Base-by-base conservation (phyloP, 2,329 filamentous ascomycete species). In the Aschersonia sp. region DNA sequence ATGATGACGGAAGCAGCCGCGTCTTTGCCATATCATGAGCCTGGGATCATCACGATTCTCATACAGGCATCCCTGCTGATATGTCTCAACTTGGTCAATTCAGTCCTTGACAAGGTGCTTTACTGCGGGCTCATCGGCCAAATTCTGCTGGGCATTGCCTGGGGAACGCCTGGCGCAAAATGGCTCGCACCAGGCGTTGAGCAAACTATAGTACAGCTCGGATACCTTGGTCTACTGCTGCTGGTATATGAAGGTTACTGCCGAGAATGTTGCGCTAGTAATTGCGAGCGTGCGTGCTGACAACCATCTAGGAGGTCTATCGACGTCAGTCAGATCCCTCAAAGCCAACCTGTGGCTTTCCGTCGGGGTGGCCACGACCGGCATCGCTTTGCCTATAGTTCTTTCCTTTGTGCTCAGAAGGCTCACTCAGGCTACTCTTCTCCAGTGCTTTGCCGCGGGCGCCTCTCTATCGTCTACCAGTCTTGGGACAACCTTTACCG, bases 61-160 rank as follows among this genome's bases (percentile, higher is more conserved):
- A 70, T 75, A 43, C 69, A 75, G 4, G 65, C 80, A 0, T 78
- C 77, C 0, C 81, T 89, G 53, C 60, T 87, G 0, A 57, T 86
- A 0, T 58, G 77, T 0, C 70, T 85, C 43, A 85, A 85, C 53
- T 43, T 73, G 5, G 54, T 76, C 51, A 79, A 80, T 52, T 67
- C 67, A 48, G 56, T 71, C 0, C 68, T 87, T 1, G 76, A 88
- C 54, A 68, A 64, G 10, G 53, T 77, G 0, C 57, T 85, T 0
- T 85, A 82, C 59, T 87, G 83, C 56, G 84, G 84, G 0, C 71
- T 89, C 0, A 65, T 89, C 5, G 85, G 83, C 1, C 82, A 89
- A 55, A 71, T 89, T 10, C 65, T 87, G 5, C 60, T 88, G 20
- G 85, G 84, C 9, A 73, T 87, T 6, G 74, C 78, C 6, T 89